Base-by-base conservation (phyloP, 225 moss, liverwort and hornwort genomes). In the Bryoerythrophyllum caledonicum region DNA sequence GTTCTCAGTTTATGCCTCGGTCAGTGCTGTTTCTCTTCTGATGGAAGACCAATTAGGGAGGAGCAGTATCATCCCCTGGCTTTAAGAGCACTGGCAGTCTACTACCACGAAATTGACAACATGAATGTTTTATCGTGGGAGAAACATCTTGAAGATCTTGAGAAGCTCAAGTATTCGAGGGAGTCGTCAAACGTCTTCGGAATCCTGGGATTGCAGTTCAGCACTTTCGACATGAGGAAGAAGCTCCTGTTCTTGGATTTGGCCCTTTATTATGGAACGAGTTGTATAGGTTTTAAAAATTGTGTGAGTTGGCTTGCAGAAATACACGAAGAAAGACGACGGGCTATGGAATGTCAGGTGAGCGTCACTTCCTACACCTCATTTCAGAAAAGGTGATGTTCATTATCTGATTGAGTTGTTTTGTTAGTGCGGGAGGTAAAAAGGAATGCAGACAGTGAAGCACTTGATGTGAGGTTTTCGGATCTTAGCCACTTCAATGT, bases 51-150 rank as follows among this genome's bases (percentile, higher is more conserved):
- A 40, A 10, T 40, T 21, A 16, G 3, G 0, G 1, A 7, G 37
- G 0, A 27, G 4, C 62, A 77, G 10, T 77, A 77, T 27, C 63
- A 77, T 2, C 77, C 77, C 0, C 28, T 77, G 70, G 70, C 77
- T 21, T 61, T 77, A 28, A 52, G 62, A 62, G 77, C 70, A 0
- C 10, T 77, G 20, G 77, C 28, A 8, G 40, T 61, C 21, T 77
- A 77, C 13, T 77, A 70, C 40, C 10, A 70, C 7, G 28, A 28
- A 17, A 4, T 27, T 0, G 30, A 63, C 54, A 16, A 48, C 2
- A 20, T 6, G 0, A 28, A 61, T 12, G 0, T 70, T 10, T 63
- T 70, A 27, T 15, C 2, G 1, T 70, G 62, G 77, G 30, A 70
- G 2, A 16, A 62, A 23, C n/a, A 61, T 16, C 40, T 61, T 53